Percentiles rank a stretch among this genome's conserved stretches.
phyloP scores from a whole-genome alignment of 768 basidiomycete species.

The Mrakia gelida region DNA sequence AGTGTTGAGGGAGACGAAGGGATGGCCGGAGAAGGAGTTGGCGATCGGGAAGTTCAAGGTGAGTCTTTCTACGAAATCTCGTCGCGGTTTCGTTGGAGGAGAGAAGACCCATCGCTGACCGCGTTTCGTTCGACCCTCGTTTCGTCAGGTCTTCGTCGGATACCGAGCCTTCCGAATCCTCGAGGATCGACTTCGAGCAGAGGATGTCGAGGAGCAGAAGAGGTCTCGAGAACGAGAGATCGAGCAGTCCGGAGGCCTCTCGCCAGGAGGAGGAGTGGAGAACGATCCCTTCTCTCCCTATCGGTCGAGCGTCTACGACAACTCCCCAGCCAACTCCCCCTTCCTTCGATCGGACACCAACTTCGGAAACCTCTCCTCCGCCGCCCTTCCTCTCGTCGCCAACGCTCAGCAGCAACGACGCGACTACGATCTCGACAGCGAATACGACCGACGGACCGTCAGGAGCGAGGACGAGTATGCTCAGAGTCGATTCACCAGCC shows the following conservation, averaged over 20 bases:
- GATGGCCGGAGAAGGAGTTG: slow-evolving; percentile 64
- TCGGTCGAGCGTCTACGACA: slow-evolving; percentile 50
- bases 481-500: slow-evolving; percentile 69
- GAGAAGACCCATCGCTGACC: not conserved
- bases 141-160: slow-evolving; percentile 72
- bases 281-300: slow-evolving; percentile 78
- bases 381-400: slow-evolving; percentile 74
- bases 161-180: slow-evolving; percentile 79
- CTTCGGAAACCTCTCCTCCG: slow-evolving; percentile 53
- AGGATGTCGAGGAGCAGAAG: slow-evolving; percentile 81
- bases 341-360: slow-evolving; percentile 37
- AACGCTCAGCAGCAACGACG: slow-evolving; percentile 74
- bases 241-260: slow-evolving; percentile 52
- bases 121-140: not conserved
- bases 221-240: slow-evolving; percentile 72
- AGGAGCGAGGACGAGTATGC: slow-evolving; percentile 67
- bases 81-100: not conserved
- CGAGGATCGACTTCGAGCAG: slow-evolving; percentile 77
- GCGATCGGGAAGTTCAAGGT: slow-evolving; percentile 83
- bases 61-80: slow-evolving; percentile 34
- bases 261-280: slow-evolving; percentile 53
- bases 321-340: slow-evolving; percentile 46
- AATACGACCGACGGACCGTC: slow-evolving; percentile 68
- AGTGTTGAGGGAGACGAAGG: slow-evolving; percentile 43
- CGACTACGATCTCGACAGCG: slow-evolving; percentile 59